Evolutionary conservation across 345 rosid species (phyloP).

Genomic region (Abelmoschus esculentus): DNA sequence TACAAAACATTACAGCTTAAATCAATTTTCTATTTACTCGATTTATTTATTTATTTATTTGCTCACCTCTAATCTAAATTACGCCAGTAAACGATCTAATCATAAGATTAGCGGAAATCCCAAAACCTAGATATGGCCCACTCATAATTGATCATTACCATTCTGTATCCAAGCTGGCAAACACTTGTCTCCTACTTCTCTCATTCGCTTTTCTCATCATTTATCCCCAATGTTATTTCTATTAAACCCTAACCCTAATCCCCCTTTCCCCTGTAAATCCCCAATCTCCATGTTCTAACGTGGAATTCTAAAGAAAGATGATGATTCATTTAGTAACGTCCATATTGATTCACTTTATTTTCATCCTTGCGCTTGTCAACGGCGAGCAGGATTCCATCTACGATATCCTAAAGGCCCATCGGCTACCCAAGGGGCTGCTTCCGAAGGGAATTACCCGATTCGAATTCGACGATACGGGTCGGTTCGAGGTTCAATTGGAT

Average conservation of each 20-base stretch:
- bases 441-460: slow-evolving; percentile 70
- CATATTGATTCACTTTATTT: slow-evolving; percentile 19
- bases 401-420: slow-evolving; percentile 50
- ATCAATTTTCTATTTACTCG: too few species aligned
- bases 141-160: slow-evolving; percentile 49
- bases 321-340: slow-evolving; percentile 12
- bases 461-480: slow-evolving; percentile 42
- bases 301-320: not conserved
- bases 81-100: too few species aligned
- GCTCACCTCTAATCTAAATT: too few species aligned
- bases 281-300: slow-evolving; percentile 1
- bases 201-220: not conserved
- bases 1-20: too few species aligned
- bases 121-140: not conserved
- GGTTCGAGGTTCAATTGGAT: slow-evolving; percentile 62
- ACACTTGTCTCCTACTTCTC: slow-evolving; percentile 32
- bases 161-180: slow-evolving; percentile 67
- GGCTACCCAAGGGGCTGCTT: slow-evolving; percentile 72
- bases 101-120: too few species aligned
- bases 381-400: slow-evolving; percentile 38
- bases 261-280: not conserved
- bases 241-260: slow-evolving; percentile 37
- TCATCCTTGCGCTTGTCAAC: slow-evolving; percentile 16
- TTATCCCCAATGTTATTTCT: not conserved
- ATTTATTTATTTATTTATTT: too few species aligned